These are phyloP conservation scores for Nicotiana knightiana DNA, from an alignment of 257 asterid species.

Conservation along the genomic window DNA sequence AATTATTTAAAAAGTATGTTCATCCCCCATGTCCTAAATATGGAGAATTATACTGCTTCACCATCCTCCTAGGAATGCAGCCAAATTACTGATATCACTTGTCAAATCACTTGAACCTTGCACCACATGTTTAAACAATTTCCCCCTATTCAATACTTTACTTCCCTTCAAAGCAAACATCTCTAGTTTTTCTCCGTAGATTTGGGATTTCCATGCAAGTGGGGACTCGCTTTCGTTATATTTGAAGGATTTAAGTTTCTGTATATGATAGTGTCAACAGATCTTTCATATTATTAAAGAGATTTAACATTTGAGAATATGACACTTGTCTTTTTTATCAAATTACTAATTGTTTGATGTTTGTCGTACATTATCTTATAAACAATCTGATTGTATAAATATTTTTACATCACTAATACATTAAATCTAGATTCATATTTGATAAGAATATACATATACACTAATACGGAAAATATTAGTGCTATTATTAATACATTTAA, in stretches of 20 bases:
- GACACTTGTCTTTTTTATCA: too few relatives aligned
- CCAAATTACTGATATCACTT: neutral
- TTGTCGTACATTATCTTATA: too few relatives aligned
- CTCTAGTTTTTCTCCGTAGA: neutral
- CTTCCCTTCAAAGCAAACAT: neutral
- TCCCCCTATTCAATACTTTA: neutral
- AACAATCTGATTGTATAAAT: neutral
- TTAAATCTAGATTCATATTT: neutral
- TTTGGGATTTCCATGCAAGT: neutral
- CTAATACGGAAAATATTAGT: neutral
- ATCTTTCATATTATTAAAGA: too few relatives aligned
- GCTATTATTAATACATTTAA: neutral
- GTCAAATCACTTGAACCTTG: neutral
- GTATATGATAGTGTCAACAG: too few relatives aligned
- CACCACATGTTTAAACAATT: neutral
- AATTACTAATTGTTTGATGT: too few relatives aligned
- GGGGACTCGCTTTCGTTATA: neutral
- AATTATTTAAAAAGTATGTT: neutral
- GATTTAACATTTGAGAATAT: too few relatives aligned
- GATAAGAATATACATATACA: neutral
- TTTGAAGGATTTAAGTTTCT: neutral
- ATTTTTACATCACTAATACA: neutral
- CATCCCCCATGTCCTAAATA: neutral
- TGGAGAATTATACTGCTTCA: too few relatives aligned
- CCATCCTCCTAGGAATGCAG: too few relatives aligned